Conservation (phyloP, 441 rosid genomes). For the Metrosideros polymorpha region DNA sequence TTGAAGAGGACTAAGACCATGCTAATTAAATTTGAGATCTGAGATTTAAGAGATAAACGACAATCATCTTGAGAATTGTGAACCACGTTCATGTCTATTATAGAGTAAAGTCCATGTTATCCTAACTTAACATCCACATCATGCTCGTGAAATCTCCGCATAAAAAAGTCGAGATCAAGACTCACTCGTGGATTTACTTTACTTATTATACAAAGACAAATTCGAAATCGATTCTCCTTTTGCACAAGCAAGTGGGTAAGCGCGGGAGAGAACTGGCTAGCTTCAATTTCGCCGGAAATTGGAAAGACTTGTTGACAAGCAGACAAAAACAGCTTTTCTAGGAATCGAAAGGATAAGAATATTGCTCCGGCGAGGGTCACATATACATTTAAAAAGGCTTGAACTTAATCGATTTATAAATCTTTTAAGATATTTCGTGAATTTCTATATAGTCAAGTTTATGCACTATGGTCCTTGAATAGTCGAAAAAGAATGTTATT, state of each 20-base stretch:
- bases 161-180: background rate
- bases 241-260: background rate
- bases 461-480: background rate
- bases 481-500: background rate
- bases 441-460: background rate
- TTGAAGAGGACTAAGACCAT: background rate
- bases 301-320: background rate
- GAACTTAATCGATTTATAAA: background rate
- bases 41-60: background rate
- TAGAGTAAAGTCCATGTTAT: background rate
- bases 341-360: background rate
- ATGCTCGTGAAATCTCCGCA: background rate
- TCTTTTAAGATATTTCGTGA: background rate
- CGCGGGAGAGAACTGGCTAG: background rate
- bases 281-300: background rate
- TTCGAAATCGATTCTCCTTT: background rate
- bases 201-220: background rate
- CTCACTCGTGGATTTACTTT: background rate
- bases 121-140: background rate
- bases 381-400: background rate
- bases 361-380: background rate
- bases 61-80: fast-evolving
- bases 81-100: background rate
- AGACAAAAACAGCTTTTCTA: fast-evolving
- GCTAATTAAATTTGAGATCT: background rate